Conservation (phyloP, 2,329 filamentous ascomycete species). For the Claviceps sp. region DNA sequence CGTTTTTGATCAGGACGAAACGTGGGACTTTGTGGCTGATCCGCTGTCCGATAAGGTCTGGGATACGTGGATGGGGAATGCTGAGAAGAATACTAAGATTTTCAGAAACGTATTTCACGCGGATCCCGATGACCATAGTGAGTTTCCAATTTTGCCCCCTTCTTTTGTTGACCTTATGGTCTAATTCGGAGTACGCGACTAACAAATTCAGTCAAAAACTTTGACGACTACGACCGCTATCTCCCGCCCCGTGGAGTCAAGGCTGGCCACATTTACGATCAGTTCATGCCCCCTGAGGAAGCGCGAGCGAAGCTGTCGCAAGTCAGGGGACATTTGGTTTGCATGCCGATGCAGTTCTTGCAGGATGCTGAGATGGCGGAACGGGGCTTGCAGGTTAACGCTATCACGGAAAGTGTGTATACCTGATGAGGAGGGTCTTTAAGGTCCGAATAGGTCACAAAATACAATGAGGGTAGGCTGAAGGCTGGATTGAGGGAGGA, state of each 20-base stretch:
- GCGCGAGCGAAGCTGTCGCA: slow-evolving; percentile 63
- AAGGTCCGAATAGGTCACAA: no score
- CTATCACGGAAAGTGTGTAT: slow-evolving; percentile 77
- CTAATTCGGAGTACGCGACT: background rate
- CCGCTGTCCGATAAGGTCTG: slow-evolving; percentile 55
- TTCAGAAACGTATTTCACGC: slow-evolving; percentile 75
- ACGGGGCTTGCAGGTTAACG: slow-evolving; percentile 72
- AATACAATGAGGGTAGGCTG: no score
- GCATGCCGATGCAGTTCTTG: slow-evolving; percentile 88
- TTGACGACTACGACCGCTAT: slow-evolving; percentile 80
- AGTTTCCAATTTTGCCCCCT: background rate
- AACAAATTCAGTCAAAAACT: slow-evolving; percentile 53
- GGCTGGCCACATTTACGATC: slow-evolving; percentile 77
- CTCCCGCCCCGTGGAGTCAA: slow-evolving; percentile 57
- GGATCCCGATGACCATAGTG: slow-evolving; percentile 76
- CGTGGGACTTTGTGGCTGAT: slow-evolving; percentile 54
- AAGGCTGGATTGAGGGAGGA: no score
- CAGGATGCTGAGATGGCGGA: slow-evolving; percentile 81
- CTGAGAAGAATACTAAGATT: slow-evolving; percentile 57
- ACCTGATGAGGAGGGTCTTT: slow-evolving; percentile 30
- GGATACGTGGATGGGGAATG: slow-evolving; percentile 54
- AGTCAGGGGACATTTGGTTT: slow-evolving; percentile 80
- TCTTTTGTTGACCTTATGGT: no score
- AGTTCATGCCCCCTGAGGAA: slow-evolving; percentile 58
- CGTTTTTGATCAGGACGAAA: slow-evolving; percentile 43